Evolutionary conservation across 2,329 filamentous ascomycete species (phyloP), one percentile per base, ranked within the genome.

Genomic region (Elsinoe necatrix): DNA sequence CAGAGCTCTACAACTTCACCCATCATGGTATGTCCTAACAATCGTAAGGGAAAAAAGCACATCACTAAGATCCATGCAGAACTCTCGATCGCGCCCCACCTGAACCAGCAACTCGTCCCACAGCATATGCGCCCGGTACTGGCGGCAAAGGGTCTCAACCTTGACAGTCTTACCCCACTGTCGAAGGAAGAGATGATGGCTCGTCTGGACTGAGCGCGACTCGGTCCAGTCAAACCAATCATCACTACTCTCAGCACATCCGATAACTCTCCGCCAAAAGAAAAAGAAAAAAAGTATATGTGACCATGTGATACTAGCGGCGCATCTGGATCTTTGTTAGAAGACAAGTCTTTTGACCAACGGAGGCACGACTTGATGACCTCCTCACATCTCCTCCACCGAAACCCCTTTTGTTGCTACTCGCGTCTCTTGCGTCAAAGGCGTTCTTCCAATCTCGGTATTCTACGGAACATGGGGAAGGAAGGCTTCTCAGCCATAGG

Each of bases 181-280:
- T 78, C 86, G 67, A 95, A 90, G 78, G 86, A 93, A 67, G 89
- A 96, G 72, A 97, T 98, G 93, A 89, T 95, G 77, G 93, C 93
- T 59, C 89, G 91, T 73, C 80, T 98, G 73, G 93, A 98, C 76
- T 98, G 76, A 75, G 71, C 35, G 34, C 14, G 52, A 52, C 45
- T n/a, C 45, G 18, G 50, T 54, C 50, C 50, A 39, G 9, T 55
- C 37, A 3, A 37, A 34, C 54, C 48, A 29, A 52, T 18, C 31
- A 39, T 14, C 48, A 20, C 23, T 21, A 52, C 20, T 52, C 16
- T 14, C 18, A 52, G 39, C 54, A 29, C 54, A 35, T 48, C 42
- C 27, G 41, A n/a, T 37, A 9, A 18, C 11, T 14, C 41, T 21
- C 29, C 41, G 42, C 12, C 18, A 42, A 47, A 37, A 48, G 5